Base-by-base conservation (phyloP, 345 rosid genomes). In the Durio zibethinus region DNA sequence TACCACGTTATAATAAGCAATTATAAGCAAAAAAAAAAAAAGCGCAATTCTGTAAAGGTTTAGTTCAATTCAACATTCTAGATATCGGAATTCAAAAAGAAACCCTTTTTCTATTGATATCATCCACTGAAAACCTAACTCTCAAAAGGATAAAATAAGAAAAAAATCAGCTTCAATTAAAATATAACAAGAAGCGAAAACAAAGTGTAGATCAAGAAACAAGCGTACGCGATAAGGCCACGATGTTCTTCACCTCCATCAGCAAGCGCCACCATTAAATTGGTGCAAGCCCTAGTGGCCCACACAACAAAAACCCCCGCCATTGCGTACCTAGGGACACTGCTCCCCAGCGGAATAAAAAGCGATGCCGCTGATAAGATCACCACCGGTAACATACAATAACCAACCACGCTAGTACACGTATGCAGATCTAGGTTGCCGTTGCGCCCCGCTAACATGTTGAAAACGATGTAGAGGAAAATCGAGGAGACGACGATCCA, bases 211-310 rank as follows among this genome's bases (percentile, higher is more conserved):
- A 94, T 94, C 87, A 97, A 88, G 90, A 97, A 91, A 83, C 99
- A 97, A 65, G 96, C 98, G 82, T 94, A 94, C 83, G 94, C 86
- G 40, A 97, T 85, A 86, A 94, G 82, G 31, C 97, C 95, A 14
- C 96, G 90, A 50, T 89, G 97, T 71, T 97, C 99, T 79, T 91
- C 98, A 12, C 91, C 98, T n/a, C 98, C 99, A 23, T 94, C 97
- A 0, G 97, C 94, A 14, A 92, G 87, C 16, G 93, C 80, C 42
- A 97, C 97, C 88, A 91, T 90, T 77, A 97, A 84, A 65, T 83
- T 82, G 7, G 97, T 86, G 75, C 94, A 87, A 31, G 89, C 95
- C 80, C 97, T 90, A 9, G 94, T 82, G 0, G 97, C 89, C 99
- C 98, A 96, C 81, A 93, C 65, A 27, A 96, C 94, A 45, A 96